Conservation (phyloP, 129 eudicot genomes). For the Helichrysum umbraculigerum region DNA sequence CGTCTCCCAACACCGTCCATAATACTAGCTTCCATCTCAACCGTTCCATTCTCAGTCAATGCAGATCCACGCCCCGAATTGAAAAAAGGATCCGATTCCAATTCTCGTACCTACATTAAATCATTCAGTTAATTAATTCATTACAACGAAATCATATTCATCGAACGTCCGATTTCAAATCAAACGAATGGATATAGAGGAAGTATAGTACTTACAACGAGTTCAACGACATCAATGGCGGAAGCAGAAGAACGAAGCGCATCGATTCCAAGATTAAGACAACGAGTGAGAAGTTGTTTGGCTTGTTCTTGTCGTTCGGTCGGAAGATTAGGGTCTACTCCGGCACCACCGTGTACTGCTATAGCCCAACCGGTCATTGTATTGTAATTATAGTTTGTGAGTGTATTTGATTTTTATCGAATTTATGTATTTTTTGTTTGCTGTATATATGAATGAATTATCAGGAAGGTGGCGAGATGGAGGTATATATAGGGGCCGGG, state of each 20-base stretch:
- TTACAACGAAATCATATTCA: background rate
- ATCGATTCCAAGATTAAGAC: constrained; percentile 67
- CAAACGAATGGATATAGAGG: too few relatives aligned
- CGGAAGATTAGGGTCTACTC: constrained; percentile 93
- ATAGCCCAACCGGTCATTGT: constrained; percentile 87
- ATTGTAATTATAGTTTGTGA: background rate
- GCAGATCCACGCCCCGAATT: constrained; percentile 98
- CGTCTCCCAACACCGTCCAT: constrained; percentile 82
- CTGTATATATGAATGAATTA: constrained; percentile 14
- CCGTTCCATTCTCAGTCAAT: constrained; percentile 76
- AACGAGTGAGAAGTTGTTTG: constrained; percentile 67
- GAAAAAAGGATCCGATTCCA: constrained; percentile 78
- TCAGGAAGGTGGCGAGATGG: constrained; percentile 24
- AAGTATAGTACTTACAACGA: constrained; percentile 54
- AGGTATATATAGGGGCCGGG: constrained; percentile 28
- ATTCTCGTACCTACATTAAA: constrained; percentile 62
- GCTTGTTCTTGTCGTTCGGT: constrained; percentile 74
- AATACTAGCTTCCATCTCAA: constrained; percentile 97
- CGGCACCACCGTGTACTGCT: constrained; percentile 98
- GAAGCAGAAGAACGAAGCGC: constrained; percentile 70
- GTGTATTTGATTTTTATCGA: too few relatives aligned
- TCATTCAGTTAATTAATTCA: background rate
- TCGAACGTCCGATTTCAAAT: too few relatives aligned
- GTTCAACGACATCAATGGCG: constrained; percentile 89
- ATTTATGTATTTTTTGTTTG: too few relatives aligned